Evolutionary conservation across 345 rosid genomes (phyloP).

Genomic region (Gossypium mustelinum): DNA sequence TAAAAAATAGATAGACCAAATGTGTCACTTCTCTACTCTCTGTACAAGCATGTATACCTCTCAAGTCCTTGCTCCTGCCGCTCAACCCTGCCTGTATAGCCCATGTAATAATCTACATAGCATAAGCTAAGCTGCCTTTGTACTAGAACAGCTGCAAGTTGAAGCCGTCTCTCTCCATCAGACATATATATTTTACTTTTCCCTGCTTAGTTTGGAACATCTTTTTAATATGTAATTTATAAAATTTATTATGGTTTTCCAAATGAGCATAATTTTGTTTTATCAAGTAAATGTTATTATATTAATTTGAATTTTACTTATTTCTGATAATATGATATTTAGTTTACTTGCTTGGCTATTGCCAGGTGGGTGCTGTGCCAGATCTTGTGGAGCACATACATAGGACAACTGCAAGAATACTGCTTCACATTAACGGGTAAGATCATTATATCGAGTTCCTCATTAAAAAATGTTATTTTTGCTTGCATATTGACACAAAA

Average conservation of each 20-base stretch:
- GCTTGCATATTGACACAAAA: neutral
- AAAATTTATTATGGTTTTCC: neutral
- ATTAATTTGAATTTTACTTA: neutral
- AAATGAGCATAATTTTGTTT: neutral
- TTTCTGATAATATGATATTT: neutral
- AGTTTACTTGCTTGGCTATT: neutral
- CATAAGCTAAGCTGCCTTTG: neutral
- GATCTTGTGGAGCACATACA: constrained; percentile 76
- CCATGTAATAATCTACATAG: neutral
- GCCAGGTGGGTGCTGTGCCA: constrained; percentile 87
- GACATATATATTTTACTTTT: neutral
- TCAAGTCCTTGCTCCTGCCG: neutral
- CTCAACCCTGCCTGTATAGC: neutral
- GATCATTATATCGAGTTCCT: constrained; percentile 1
- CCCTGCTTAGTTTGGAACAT: neutral
- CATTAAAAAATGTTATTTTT: neutral
- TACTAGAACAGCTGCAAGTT: neutral
- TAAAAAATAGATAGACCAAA: neutral
- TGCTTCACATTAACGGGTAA: constrained; percentile 95
- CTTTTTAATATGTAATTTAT: neutral
- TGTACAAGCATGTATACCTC: neutral
- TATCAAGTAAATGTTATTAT: neutral
- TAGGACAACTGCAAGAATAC: constrained; percentile 77
- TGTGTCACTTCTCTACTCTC: neutral
- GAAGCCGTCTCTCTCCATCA: neutral